Conservation (phyloP, 352 stramenopile species). For the Globisporangium perplexum region DNA sequence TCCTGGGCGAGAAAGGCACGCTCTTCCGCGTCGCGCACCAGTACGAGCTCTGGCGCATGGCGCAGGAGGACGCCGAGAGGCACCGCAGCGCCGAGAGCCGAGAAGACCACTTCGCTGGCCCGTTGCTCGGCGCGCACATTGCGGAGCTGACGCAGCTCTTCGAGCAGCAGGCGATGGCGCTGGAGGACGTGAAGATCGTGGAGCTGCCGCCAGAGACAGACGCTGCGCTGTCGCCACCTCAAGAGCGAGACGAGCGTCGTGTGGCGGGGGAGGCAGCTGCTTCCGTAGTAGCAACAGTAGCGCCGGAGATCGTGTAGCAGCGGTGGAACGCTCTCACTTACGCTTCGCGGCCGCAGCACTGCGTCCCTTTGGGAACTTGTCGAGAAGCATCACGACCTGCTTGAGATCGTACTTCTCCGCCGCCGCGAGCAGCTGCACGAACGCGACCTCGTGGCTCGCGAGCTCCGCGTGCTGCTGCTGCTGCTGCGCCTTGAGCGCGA, state of each 20-base stretch:
- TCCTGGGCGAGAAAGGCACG: constrained; percentile 41
- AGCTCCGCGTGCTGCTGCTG: constrained; percentile 21
- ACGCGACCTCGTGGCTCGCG: constrained; percentile 38
- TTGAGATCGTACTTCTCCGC: constrained; percentile 79
- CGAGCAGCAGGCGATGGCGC: constrained; percentile 38
- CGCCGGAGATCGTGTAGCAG: background rate
- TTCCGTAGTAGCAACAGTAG: too few relatives aligned
- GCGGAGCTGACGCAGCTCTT: constrained; percentile 50
- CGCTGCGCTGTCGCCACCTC: background rate
- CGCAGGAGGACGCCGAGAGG: constrained; percentile 48
- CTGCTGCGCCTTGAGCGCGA: constrained; percentile 24
- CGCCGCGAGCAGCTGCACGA: constrained; percentile 56
- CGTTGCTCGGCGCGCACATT: constrained; percentile 38
- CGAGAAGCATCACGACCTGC: constrained; percentile 48
- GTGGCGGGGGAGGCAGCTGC: background rate
- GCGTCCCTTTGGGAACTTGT: constrained; percentile 66
- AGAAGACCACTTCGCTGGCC: constrained; percentile 37
- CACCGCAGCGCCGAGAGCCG: constrained; percentile 20
- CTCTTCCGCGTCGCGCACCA: constrained; percentile 43
- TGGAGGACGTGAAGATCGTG: constrained; percentile 38
- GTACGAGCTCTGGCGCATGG: constrained; percentile 66
- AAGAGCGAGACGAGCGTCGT: background rate
- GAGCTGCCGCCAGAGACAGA: background rate
- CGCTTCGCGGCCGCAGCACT: constrained; percentile 17
- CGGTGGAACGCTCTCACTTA: constrained; percentile 7